A percentile compares a stretch with the other conserved stretches of the same genome.
phyloP scores from a whole-genome alignment of 2,329 filamentous ascomycete species.

The Coniochaeta sp. region DNA sequence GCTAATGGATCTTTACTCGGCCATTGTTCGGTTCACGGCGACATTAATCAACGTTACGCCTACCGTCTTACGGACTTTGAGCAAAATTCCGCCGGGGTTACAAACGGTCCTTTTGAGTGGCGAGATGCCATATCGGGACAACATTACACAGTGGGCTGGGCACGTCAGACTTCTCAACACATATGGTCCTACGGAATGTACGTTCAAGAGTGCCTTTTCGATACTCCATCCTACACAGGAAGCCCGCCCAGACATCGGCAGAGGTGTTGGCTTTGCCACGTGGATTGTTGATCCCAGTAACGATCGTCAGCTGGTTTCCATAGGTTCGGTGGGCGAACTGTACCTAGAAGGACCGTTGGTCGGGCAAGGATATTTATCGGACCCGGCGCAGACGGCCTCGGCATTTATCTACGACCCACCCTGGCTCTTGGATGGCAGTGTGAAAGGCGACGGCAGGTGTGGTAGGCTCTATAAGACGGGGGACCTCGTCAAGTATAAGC shows the following conservation, averaged over 20 bases:
- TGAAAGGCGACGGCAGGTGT: constrained; percentile 49
- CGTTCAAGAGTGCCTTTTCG: background rate
- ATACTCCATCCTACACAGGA: background rate
- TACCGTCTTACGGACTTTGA: background rate
- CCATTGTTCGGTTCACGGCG: background rate
- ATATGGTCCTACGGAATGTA: background rate
- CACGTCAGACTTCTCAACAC: background rate
- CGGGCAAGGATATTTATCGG: constrained; percentile 40
- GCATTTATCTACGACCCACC: constrained; percentile 16
- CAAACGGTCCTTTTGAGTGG: background rate
- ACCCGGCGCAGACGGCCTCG: constrained; percentile 22
- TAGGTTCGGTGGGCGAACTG: constrained; percentile 13
- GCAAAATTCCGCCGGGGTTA: no score
- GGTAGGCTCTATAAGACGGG: constrained; percentile 45
- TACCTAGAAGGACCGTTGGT: constrained; percentile 15
- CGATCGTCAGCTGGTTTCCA: constrained; percentile 9
- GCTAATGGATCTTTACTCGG: background rate
- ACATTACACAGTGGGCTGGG: background rate
- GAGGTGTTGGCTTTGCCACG: constrained; percentile 8
- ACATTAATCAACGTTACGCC: background rate
- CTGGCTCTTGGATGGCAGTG: background rate
- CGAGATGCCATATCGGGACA: background rate
- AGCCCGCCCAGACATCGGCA: constrained; percentile 10
- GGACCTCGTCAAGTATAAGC: constrained; percentile 28
- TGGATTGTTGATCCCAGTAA: constrained; percentile 21